Conservation (phyloP, 148 eudicot species). For the Rhododendron ovatum region DNA sequence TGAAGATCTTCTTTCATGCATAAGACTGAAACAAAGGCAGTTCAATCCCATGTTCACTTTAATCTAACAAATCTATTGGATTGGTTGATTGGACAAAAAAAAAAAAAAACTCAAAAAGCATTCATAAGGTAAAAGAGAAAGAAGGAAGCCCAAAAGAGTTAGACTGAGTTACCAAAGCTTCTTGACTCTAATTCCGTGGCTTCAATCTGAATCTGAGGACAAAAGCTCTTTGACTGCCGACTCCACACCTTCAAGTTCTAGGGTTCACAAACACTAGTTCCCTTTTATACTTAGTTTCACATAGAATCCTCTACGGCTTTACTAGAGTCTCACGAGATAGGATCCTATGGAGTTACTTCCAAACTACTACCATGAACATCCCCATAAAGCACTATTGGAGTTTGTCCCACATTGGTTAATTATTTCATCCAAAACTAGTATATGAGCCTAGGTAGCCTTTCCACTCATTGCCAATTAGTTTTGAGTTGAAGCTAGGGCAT, state of each 20-base stretch:
- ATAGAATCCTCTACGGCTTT: neutral
- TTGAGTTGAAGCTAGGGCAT: too few relatives aligned
- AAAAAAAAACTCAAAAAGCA: neutral
- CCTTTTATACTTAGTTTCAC: neutral
- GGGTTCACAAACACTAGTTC: neutral
- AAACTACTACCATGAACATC: neutral
- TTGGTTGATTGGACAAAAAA: neutral
- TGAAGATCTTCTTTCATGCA: neutral
- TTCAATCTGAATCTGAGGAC: neutral
- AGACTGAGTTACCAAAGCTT: neutral
- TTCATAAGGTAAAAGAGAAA: neutral
- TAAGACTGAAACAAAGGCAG: neutral
- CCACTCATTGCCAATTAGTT: too few relatives aligned
- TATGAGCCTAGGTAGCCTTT: neutral
- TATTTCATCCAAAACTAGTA: neutral
- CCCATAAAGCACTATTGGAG: neutral
- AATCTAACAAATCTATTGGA: neutral
- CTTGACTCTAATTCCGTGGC: neutral
- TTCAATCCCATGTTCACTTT: neutral
- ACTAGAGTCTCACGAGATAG: neutral
- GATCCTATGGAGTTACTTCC: neutral
- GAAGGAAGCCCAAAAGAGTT: neutral
- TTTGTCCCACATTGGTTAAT: neutral
- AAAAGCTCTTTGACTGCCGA: neutral
- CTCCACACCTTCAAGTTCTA: neutral